Percentiles rank a stretch among this genome's conserved stretches.
These are phyloP conservation scores for Delphinella strobiligena DNA, from an alignment of 2,329 filamentous ascomycete species.

Conservation along the genomic window DNA sequence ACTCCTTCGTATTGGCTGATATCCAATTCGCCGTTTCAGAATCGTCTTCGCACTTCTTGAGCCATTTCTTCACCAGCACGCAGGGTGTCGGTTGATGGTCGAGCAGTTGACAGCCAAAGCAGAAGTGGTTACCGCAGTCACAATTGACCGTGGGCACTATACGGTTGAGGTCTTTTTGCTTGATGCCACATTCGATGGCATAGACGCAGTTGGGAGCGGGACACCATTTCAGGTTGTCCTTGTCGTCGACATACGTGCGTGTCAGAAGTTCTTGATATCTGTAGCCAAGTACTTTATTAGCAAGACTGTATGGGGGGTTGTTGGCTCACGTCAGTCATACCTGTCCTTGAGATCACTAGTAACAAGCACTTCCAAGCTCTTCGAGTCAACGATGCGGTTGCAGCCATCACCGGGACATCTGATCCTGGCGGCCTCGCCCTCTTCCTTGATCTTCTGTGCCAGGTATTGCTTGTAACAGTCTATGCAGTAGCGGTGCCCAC, in stretches of 20 bases:
- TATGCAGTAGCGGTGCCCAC: conserved; percentile 84
- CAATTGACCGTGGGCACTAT: conserved; percentile 88
- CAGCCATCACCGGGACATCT: conserved; percentile 85
- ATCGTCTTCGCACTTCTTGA: conserved; percentile 97
- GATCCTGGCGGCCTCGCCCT: conserved; percentile 89
- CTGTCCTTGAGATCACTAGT: conserved; percentile 43
- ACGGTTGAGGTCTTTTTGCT: conserved; percentile 71
- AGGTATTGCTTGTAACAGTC: conserved; percentile 89
- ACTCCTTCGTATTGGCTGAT: conserved; percentile 96
- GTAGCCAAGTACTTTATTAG: neutral
- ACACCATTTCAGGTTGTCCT: conserved; percentile 92
- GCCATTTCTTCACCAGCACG: conserved; percentile 80
- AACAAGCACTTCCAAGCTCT: conserved; percentile 68
- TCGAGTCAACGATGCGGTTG: conserved; percentile 80
- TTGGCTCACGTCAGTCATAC: conserved; percentile 26
- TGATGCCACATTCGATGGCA: conserved; percentile 77
- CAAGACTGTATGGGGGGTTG: too few species aligned
- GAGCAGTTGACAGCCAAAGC: conserved; percentile 80
- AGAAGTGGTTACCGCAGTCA: conserved; percentile 75
- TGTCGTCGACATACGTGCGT: conserved; percentile 93
- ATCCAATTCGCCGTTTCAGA: conserved; percentile 99
- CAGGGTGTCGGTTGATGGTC: conserved; percentile 95
- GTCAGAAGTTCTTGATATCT: conserved; percentile 81
- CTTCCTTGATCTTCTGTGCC: conserved; percentile 82
- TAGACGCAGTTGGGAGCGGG: conserved; percentile 95